Evolutionary conservation across 139 green algal genomes (phyloP).

Genomic region (Chlorella sp.): DNA sequence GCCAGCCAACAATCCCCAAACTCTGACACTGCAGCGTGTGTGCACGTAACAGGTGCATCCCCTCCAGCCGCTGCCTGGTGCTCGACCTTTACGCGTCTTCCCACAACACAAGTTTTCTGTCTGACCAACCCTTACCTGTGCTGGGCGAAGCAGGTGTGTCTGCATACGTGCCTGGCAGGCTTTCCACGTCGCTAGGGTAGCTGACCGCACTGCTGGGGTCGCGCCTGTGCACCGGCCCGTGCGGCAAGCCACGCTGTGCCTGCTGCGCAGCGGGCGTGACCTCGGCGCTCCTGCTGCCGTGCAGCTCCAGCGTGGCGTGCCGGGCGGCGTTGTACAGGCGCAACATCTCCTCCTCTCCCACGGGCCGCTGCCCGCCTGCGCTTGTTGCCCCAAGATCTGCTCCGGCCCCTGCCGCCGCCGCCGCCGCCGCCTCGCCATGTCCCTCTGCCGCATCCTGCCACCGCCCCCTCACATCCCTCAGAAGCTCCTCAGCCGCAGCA

Average conservation of each 20-base stretch:
- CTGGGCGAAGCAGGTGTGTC: slow-evolving; percentile 21
- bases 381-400: too few relatives aligned
- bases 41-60: not conserved
- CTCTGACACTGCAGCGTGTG: not conserved
- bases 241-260: not conserved
- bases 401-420: not conserved
- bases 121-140: slow-evolving; percentile 3
- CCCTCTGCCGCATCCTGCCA: not conserved
- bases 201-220: not conserved
- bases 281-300: not conserved
- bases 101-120: too few relatives aligned
- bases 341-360: not conserved
- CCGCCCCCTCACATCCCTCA: not conserved
- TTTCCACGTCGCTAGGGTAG: not conserved
- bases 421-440: not conserved
- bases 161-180: not conserved
- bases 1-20: too few relatives aligned
- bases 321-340: not conserved
- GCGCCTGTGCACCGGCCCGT: not conserved
- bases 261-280: not conserved
- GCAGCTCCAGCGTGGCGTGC: slow-evolving; percentile 5
- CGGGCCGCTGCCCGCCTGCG: not conserved
- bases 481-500: slow-evolving; percentile 7
- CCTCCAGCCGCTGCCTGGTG: not conserved
- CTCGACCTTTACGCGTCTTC: too few relatives aligned